Percentiles rank a stretch among this genome's conserved stretches.
Evolutionary conservation across 2,329 filamentous ascomycete species (phyloP).

Genomic region (Trichoderma afroharzianum): DNA sequence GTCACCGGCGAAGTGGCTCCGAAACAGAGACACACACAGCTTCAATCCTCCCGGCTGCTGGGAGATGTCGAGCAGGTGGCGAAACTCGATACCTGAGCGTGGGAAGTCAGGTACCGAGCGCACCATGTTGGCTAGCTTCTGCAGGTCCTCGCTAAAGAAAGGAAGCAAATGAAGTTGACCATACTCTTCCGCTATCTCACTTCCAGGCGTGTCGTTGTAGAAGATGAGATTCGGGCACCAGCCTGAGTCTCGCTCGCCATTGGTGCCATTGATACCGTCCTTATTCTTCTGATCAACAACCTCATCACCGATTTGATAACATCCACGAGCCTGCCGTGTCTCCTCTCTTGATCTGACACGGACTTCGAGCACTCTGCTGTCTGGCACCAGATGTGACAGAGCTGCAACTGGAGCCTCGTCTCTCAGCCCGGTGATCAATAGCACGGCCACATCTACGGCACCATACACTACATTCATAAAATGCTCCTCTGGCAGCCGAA

Average conservation of each 20-base stretch:
- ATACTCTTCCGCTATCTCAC: constrained; percentile 38
- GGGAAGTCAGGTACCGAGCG: constrained; percentile 48
- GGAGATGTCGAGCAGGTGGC: constrained; percentile 54
- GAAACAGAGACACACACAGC: constrained; percentile 50
- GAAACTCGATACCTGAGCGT: constrained; percentile 48
- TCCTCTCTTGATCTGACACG: constrained; percentile 40
- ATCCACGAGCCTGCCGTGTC: constrained; percentile 36
- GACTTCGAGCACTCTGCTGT: constrained; percentile 52
- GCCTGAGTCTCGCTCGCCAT: constrained; percentile 22
- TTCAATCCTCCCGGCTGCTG: constrained; percentile 48
- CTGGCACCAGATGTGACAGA: constrained; percentile 53
- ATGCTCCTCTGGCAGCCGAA: constrained; percentile 47
- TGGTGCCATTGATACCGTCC: not conserved
- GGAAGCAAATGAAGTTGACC: constrained; percentile 40
- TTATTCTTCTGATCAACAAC: not conserved
- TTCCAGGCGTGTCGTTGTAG: constrained; percentile 46
- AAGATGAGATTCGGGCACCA: constrained; percentile 47
- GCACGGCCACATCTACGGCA: constrained; percentile 45
- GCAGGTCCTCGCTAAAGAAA: constrained; percentile 44
- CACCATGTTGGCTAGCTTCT: constrained; percentile 49
- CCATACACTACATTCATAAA: constrained; percentile 45
- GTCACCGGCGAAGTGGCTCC: constrained; percentile 41
- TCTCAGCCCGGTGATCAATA: constrained; percentile 62
- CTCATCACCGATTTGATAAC: constrained; percentile 13
- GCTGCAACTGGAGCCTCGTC: constrained; percentile 54